Base-by-base conservation (phyloP, 2,329 filamentous ascomycete genomes). In the Penicillium brevicompactum region DNA sequence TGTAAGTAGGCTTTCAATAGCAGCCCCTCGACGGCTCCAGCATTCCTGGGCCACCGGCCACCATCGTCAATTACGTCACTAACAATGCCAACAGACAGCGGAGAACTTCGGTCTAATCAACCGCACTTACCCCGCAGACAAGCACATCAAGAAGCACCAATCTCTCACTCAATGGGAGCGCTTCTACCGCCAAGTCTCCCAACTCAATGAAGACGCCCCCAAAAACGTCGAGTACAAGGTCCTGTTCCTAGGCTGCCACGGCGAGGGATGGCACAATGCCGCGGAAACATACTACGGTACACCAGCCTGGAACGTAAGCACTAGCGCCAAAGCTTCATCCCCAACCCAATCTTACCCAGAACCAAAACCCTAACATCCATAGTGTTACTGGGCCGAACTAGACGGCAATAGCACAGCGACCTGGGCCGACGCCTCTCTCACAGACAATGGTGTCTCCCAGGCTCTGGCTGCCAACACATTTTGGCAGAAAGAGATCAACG, bases 261-360 rank as follows among this genome's bases (percentile, higher is more conserved):
- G 84, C 16, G 78, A 87, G 65, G 84, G 84, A 9, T 81, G 74
- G 62, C 82, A 87, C 69, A 87, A 87, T 61, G 82, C 82, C 9
- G 84, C 83, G 1, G 80, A 87, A 64, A 67, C 72, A 2, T 81
- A 76, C 61, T 86, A 84, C 58, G 84, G 84, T 38, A 86, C 82
- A 0, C 76, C 79, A 4, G 81, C 79, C 1, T 87, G 84, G 84
- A 83, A 87, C 67, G 80, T 81, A 69, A 51, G 78, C 73, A 16
- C 13, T 24, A 31, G 32, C 32, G 24, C 44, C 10, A 18, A 8
- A 10, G 16, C 22, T 13, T 22, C 34, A 10, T n/a, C 11, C 42
- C 8, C 30, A 27, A 5, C 24, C 24, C 24, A 27, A 44, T 40
- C 18, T 3, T 14, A 43, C 46, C 16, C 18, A 42, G 40, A 7